A percentile compares a stretch with the other conserved stretches of the same genome.
Evolutionary conservation across 2,329 filamentous ascomycete species (phyloP).

Genomic region (Trichophyton verrucosum): DNA sequence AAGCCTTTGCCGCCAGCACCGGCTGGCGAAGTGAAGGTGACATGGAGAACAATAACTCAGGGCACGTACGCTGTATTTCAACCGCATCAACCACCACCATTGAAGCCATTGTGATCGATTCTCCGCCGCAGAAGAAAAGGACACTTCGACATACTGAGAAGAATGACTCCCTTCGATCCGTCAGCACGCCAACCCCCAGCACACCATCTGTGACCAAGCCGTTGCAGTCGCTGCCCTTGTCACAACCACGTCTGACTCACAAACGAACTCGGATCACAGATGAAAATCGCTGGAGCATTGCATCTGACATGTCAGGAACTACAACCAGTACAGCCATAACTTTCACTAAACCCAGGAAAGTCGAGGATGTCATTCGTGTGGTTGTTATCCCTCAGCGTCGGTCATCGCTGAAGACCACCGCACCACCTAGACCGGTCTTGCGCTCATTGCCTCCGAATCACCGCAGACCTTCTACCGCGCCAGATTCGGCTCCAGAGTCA

Average conservation of each 20-base stretch:
- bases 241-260: constrained; percentile 36
- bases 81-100: constrained; percentile 43
- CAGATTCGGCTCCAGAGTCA: constrained; percentile 23
- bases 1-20: constrained; percentile 39
- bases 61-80: constrained; percentile 35
- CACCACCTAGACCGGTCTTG: constrained; percentile 22
- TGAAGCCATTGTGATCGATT: constrained; percentile 44
- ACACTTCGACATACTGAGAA: constrained; percentile 44
- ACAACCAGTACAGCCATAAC: constrained; percentile 15
- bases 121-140: constrained; percentile 33
- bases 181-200: constrained; percentile 28
- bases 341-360: constrained; percentile 15
- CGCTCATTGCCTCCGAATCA: constrained; percentile 27
- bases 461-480: constrained; percentile 26
- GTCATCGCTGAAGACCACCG: constrained; percentile 33
- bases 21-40: constrained; percentile 35
- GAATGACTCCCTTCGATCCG: constrained; percentile 39
- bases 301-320: constrained; percentile 29
- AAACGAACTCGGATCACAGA: constrained; percentile 40
- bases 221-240: background rate
- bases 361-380: constrained; percentile 34
- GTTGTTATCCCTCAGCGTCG: constrained; percentile 37
- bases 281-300: constrained; percentile 32
- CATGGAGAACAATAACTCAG: constrained; percentile 14
- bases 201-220: background rate